These are phyloP conservation scores for Penicillium samsonianum DNA, from an alignment of 495 filamentous ascomycete species.

Conservation along the genomic window DNA sequence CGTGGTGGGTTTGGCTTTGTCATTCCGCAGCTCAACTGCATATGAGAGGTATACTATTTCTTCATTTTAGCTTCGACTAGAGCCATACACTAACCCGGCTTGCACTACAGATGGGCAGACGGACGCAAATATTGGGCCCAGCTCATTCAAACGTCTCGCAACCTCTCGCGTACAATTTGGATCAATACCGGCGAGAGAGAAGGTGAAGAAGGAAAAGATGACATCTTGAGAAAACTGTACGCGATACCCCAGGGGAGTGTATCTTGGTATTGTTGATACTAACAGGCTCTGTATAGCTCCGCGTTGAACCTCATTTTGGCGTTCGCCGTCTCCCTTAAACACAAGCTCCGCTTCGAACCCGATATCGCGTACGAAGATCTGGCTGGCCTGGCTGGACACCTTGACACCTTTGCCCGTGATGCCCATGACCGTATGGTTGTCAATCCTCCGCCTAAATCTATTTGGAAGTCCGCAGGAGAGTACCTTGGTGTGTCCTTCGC, in stretches of 20 bases:
- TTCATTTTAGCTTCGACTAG: neutral
- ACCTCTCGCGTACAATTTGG: constrained; percentile 78
- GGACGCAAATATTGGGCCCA: constrained; percentile 77
- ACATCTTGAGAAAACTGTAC: constrained; percentile 70
- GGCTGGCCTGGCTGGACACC: constrained; percentile 48
- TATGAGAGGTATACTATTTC: constrained; percentile 64
- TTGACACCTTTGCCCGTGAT: constrained; percentile 62
- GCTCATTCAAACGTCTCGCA: constrained; percentile 69
- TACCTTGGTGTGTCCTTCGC: constrained; percentile 72
- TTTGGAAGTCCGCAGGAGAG: constrained; percentile 64
- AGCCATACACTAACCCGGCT: constrained; percentile 5
- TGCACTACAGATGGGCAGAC: constrained; percentile 58
- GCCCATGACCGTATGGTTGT: constrained; percentile 56
- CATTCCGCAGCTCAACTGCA: constrained; percentile 80
- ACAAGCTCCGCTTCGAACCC: constrained; percentile 86
- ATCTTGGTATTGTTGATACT: neutral
- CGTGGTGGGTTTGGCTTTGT: constrained; percentile 80
- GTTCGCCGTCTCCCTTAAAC: constrained; percentile 75
- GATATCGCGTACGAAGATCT: constrained; percentile 70
- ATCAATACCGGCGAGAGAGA: constrained; percentile 67
- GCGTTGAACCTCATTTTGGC: constrained; percentile 81
- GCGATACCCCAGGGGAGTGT: constrained; percentile 1
- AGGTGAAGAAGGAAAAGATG: constrained; percentile 62
- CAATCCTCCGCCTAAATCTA: constrained; percentile 46
- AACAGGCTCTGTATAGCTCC: constrained; percentile 46